Evolutionary conservation across 129 eudicot genomes (phyloP).

Genomic region (Lonicera japonica): DNA sequence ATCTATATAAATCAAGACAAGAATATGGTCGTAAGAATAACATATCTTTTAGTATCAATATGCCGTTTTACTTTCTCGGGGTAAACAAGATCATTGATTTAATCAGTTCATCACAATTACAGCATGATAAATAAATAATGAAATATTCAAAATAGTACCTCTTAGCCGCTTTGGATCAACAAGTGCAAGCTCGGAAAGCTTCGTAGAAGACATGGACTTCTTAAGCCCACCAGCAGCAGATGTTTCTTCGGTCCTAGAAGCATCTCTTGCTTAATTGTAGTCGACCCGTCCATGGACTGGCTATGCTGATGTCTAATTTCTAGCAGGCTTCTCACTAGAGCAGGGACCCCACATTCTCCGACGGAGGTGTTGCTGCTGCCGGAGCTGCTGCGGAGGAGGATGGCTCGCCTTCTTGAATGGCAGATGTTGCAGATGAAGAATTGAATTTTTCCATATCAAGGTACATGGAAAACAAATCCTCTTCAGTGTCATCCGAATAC

Average conservation of each 20-base stretch:
- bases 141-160: constrained; percentile 34
- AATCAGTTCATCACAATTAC: no score
- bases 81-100: no score
- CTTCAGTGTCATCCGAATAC: constrained; percentile 78
- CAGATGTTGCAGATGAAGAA: constrained; percentile 61
- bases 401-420: constrained; percentile 56
- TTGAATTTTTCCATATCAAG: constrained; percentile 89
- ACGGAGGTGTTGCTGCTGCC: constrained; percentile 12
- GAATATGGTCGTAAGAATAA: no score
- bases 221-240: constrained; percentile 47
- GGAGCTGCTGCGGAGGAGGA: constrained; percentile 29
- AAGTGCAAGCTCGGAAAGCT: constrained; percentile 94
- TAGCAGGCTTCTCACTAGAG: constrained; percentile 41
- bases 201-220: constrained; percentile 92
- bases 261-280: constrained; percentile 73
- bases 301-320: constrained; percentile 91
- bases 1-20: no score
- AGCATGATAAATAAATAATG: not conserved
- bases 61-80: no score
- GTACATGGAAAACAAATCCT: constrained; percentile 73
- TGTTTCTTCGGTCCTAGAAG: constrained; percentile 40
- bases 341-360: constrained; percentile 20
- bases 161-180: constrained; percentile 94
- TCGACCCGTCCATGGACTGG: constrained; percentile 92
- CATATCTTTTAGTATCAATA: no score